Evolutionary conservation across 768 basidiomycete genomes (phyloP), one percentile per base, ranked within the genome.

Genomic region (Chalciporus sphaerocephalus): DNA sequence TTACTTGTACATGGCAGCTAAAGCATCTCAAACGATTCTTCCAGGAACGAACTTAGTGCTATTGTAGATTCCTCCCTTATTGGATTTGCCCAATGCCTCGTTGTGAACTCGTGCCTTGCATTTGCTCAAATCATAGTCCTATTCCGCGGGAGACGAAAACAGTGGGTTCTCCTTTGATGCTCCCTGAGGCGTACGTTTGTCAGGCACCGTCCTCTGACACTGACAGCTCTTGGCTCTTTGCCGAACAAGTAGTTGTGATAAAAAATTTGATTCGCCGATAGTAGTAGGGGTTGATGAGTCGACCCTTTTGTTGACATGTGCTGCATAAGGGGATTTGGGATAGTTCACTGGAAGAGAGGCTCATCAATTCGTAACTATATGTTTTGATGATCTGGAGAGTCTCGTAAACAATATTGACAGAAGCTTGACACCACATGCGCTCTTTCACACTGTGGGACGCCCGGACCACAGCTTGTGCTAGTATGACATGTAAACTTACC

Each of bases 1-100:
- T 71, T 15, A 95, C 94, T 2, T 97, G 91, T 57, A 73, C 79
- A 23, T 97, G 95, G 94, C 96, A 98, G 66, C 71, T 96, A 61
- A 75, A 89, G 59, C 90, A 97, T 76, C 72, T 99, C 47, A 89
- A 83, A 73, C 76, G 77, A 50, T 92, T 92, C 74, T 92, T 92
- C 61, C 87, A 91, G 66, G 89, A 92, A 61, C 77, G 88, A 57
- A 90, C 88, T 58, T 65, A 63, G 46, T 41, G 20, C 32, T 40
- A 37, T 17, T 30, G 42, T 61, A 53, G 43, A 38, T 20, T 45
- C 8, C 25, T 40, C 28, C 42, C n/a, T 34, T 48, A 28, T 10
- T 58, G 37, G 23, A 38, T 33, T 37, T 42, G 32, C 15, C 17
- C 17, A 28, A 23, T 36, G 23, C 33, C 27, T 17, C 12, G 21